phyloP scores from a whole-genome alignment of 2,329 filamentous ascomycete genomes.

The Fusarium redolens region DNA sequence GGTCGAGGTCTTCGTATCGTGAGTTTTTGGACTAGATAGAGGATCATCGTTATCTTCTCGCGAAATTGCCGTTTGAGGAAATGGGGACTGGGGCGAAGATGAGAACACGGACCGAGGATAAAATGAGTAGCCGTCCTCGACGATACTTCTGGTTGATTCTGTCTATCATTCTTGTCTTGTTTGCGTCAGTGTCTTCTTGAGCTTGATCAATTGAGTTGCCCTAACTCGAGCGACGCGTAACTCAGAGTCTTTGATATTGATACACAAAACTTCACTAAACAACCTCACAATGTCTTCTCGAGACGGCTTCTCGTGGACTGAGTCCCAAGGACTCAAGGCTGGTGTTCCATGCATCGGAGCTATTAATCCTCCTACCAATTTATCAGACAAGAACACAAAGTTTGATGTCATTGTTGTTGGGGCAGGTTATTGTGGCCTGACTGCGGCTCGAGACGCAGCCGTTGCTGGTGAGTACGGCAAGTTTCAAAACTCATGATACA shows the following conservation, averaged over 20 bases:
- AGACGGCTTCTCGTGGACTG: slow-evolving; percentile 49
- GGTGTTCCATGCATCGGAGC: slow-evolving; percentile 48
- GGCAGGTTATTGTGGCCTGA: slow-evolving; percentile 48
- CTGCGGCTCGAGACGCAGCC: slow-evolving; percentile 45
- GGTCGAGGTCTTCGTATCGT: background rate
- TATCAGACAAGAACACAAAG: slow-evolving; percentile 5
- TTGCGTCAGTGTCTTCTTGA: background rate
- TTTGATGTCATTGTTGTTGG: slow-evolving; percentile 48
- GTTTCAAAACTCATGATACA: rapidly evolving
- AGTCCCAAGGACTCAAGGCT: slow-evolving; percentile 43
- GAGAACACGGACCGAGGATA: slow-evolving; percentile 19
- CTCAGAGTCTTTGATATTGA: background rate
- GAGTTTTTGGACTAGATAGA: background rate
- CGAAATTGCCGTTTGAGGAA: background rate
- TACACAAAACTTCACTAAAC: rapidly evolving
- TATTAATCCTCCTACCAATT: slow-evolving; percentile 43
- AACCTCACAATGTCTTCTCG: slow-evolving; percentile 40
- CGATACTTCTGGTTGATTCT: background rate
- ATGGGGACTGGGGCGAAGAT: background rate
- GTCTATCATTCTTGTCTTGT: background rate
- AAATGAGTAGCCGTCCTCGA: slow-evolving; percentile 21
- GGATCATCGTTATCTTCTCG: background rate
- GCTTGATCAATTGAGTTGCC: rapidly evolving
- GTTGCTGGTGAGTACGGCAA: slow-evolving; percentile 36
- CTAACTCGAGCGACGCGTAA: background rate